phyloP scores from a whole-genome alignment of 768 basidiomycete species.

The Porpolomopsis calyptriformis region DNA sequence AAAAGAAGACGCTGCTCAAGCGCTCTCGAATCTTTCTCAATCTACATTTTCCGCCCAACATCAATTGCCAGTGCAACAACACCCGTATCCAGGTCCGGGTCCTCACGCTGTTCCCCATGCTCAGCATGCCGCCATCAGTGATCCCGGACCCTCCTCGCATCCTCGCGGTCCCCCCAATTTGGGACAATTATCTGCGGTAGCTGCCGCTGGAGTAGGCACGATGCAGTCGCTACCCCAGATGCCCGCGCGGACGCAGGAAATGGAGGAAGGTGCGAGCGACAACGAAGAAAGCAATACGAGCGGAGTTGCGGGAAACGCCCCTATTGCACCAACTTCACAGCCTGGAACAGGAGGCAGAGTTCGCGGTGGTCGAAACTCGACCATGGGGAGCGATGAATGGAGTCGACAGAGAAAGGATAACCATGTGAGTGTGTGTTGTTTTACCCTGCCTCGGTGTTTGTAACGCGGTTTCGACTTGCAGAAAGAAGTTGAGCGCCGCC shows the following conservation, averaged over 20 bases:
- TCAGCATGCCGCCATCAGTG: conserved; percentile 44
- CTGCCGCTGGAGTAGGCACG: conserved; percentile 14
- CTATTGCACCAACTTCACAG: conserved; percentile 18
- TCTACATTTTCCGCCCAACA: conserved; percentile 19
- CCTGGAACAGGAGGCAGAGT: conserved; percentile 27
- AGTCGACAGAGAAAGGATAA: conserved; percentile 72
- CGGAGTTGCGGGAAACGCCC: conserved; percentile 14
- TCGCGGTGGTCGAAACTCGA: conserved; percentile 44
- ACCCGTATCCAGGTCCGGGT: conserved; percentile 25
- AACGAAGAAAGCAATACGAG: conserved; percentile 19
- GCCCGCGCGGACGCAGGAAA: conserved; percentile 6
- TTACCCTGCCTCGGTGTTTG: neutral
- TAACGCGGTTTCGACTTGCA: conserved; percentile 22
- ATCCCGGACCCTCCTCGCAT: conserved; percentile 65
- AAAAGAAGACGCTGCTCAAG: conserved; percentile 54
- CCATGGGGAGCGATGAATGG: conserved; percentile 73
- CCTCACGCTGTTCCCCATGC: conserved; percentile 22
- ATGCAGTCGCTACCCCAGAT: conserved; percentile 29
- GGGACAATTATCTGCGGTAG: conserved; percentile 41
- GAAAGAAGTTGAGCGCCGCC: conserved; percentile 97
- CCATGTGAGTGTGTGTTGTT: conserved; percentile 40
- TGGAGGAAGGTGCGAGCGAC: conserved; percentile 10
- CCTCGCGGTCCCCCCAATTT: conserved; percentile 58
- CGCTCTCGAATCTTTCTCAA: conserved; percentile 44
- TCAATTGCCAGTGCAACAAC: conserved; percentile 17